Percentiles rank a stretch among this genome's conserved stretches.
Conservation (phyloP, 495 filamentous ascomycete genomes). For the Schizothecium vesticola region DNA sequence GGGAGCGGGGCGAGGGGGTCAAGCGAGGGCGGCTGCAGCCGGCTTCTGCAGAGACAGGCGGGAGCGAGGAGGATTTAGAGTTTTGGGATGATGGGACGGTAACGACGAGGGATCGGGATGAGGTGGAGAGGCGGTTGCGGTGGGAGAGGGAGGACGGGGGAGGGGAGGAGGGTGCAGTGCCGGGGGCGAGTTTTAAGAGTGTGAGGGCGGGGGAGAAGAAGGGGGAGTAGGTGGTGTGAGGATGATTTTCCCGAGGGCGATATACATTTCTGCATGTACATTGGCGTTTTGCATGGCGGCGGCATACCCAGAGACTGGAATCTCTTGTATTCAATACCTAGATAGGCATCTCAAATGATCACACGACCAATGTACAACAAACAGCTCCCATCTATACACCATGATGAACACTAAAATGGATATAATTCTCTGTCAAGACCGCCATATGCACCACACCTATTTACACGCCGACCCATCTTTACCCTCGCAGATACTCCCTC, state of each 20-base stretch:
- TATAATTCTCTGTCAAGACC: background rate
- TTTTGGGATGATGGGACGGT: background rate
- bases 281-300: slow-evolving; percentile 5
- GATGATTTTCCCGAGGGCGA: too few species aligned
- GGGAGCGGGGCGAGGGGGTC: slow-evolving; percentile 58
- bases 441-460: background rate
- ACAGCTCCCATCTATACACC: background rate
- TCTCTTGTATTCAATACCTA: background rate
- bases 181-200: slow-evolving; percentile 27
- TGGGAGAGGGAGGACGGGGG: slow-evolving; percentile 7
- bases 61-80: slow-evolving; percentile 1
- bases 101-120: background rate
- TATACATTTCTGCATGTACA: slow-evolving; percentile 1
- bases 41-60: slow-evolving; percentile 38
- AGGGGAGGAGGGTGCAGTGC: slow-evolving; percentile 11
- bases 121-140: background rate
- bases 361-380: background rate
- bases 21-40: slow-evolving; percentile 54
- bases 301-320: slow-evolving; percentile 9
- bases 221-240: background rate
- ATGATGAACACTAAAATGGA: background rate
- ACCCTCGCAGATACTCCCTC: slow-evolving; percentile 17
- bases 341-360: background rate
- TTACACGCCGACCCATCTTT: background rate
- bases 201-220: slow-evolving; percentile 12